A percentile compares a stretch with the other conserved stretches of the same genome.
phyloP scores from a whole-genome alignment of 805 yeast species.

The Wickerhamiella kazuoi region DNA sequence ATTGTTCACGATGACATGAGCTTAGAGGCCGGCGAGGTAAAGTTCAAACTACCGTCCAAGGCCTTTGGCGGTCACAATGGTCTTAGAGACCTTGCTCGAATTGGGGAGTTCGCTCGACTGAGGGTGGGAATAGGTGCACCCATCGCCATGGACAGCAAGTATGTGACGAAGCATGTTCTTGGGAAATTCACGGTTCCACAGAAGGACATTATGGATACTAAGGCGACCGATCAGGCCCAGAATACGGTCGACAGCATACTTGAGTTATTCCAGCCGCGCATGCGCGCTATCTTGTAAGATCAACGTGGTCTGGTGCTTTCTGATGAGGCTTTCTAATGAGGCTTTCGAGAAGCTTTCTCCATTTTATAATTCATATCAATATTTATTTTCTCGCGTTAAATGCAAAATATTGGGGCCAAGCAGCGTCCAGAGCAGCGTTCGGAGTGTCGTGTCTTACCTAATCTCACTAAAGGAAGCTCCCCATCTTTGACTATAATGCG shows the following conservation, averaged over 20 bases:
- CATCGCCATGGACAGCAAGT: slow-evolving; percentile 24
- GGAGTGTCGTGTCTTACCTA: too few relatives aligned
- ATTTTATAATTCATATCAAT: too few relatives aligned
- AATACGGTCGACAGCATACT: not conserved
- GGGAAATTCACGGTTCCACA: slow-evolving; percentile 25
- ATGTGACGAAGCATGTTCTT: slow-evolving; percentile 45
- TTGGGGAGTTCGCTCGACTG: slow-evolving; percentile 40
- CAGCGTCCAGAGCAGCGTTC: too few relatives aligned
- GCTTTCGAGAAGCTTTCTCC: too few relatives aligned
- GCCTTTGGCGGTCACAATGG: slow-evolving; percentile 79
- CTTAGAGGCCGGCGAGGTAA: slow-evolving; percentile 44
- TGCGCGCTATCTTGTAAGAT: not conserved
- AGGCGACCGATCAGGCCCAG: not conserved
- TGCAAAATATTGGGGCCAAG: too few relatives aligned
- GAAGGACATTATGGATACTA: not conserved
- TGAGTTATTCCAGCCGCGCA: not conserved
- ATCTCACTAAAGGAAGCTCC: too few relatives aligned
- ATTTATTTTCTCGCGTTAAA: too few relatives aligned
- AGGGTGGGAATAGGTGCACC: slow-evolving; percentile 70
- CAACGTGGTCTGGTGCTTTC: too few relatives aligned
- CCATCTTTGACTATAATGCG: too few relatives aligned
- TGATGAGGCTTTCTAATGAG: too few relatives aligned
- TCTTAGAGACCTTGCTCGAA: slow-evolving; percentile 38
- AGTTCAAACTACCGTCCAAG: slow-evolving; percentile 40
- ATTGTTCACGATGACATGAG: slow-evolving; percentile 70